Conservation (phyloP, 2,329 filamentous ascomycete genomes). For the Venturia asperata region DNA sequence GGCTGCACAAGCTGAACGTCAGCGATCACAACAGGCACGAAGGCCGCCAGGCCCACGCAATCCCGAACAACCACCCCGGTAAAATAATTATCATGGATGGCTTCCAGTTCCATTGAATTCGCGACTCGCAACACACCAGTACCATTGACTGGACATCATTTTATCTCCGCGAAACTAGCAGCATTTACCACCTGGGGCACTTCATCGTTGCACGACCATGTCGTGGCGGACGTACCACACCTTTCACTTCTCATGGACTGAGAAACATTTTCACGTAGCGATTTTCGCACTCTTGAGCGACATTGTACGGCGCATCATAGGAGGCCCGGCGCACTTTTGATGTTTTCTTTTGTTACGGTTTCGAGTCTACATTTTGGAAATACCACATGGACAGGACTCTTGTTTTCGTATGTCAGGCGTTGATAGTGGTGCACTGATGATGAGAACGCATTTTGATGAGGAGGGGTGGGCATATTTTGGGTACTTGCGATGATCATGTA, state of each 20-base stretch:
- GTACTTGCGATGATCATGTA: background rate
- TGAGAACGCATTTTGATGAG: conserved; percentile 8
- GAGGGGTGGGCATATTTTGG: background rate
- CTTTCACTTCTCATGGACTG: background rate
- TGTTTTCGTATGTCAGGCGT: conserved; percentile 10
- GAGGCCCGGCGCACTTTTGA: background rate
- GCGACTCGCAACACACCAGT: background rate
- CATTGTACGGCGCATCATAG: conserved; percentile 2
- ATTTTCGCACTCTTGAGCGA: background rate
- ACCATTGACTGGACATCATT: background rate
- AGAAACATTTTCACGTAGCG: background rate
- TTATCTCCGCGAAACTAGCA: background rate
- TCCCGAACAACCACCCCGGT: conserved; percentile 29
- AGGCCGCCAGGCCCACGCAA: conserved; percentile 32
- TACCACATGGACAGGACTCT: conserved; percentile 7
- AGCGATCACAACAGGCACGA: conserved; percentile 31
- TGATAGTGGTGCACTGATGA: background rate
- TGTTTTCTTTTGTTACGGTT: background rate
- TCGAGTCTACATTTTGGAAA: conserved; percentile 8
- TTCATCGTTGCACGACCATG: background rate
- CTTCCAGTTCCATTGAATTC: background rate
- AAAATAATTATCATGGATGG: background rate
- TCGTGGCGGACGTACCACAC: background rate
- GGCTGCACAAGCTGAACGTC: conserved; percentile 27
- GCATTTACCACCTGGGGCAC: background rate